Base-by-base conservation (phyloP, 1,284 basidiomycete genomes). In the Naganishia liquefaciens region DNA sequence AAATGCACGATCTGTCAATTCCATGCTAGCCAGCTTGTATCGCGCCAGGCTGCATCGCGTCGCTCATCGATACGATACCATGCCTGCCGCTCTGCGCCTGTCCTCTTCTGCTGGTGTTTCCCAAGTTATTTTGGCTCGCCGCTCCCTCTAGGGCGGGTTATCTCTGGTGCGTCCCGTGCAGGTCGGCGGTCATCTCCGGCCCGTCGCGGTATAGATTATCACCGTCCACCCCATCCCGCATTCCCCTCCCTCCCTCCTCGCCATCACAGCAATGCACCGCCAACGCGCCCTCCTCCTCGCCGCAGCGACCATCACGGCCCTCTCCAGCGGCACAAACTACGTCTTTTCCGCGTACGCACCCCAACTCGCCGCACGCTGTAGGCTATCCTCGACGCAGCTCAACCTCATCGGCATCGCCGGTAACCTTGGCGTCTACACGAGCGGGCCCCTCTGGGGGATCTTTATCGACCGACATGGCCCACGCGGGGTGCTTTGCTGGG, bases 281-380 rank as follows among this genome's bases (percentile, higher is more conserved):
- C 43, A 6, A 19, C 49, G 49, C 49, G 25, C 28, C 13, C 49
- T 51, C 27, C 49, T 42, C 17, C 51, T 62, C 27, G 10, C 37
- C 21, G 60, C 60, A 5, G 60, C 40, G 23, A 53, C 51, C 19
- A 42, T 19, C 2, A 50, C 52, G 25, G 25, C 50, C 25, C 60
- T 62, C 42, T 42, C 49, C 17, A 43, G 37, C 21, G 88, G 87
- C 30, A 88, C 87, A 9, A 88, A 88, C 71, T 88, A 89, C 82
- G 87, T 88, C 23, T 66, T 67, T 58, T 64, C 63, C 28, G 90
- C 88, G 2, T 93, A 91, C 74, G 86, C 87, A 0, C 90, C 90
- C 0, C 90, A 91, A 74, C 81, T 93, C 3, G 88, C 86, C 1
- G 77, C 84, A 17, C 83, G 85, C 43, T 82, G 92, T n/a, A 80